A percentile compares a stretch with the other conserved stretches of the same genome.
Evolutionary conservation across 2,329 filamentous ascomycete species (phyloP).

Genomic region (Mollisia scopiformis): DNA sequence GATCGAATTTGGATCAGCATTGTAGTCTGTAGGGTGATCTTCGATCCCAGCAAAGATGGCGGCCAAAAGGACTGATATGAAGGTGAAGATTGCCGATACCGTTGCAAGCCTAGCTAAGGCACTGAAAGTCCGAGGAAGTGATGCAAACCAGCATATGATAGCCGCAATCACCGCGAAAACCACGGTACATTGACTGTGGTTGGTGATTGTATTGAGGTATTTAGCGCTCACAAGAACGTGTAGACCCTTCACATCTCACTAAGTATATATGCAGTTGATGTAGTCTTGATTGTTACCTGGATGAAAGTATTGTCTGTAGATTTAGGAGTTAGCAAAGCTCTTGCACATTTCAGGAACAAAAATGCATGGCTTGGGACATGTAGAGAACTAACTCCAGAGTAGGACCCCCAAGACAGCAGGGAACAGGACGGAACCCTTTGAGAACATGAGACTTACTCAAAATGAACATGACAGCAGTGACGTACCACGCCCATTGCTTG

Average conservation of each 20-base stretch:
- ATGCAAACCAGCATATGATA: constrained; percentile 76
- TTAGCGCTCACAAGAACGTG: constrained; percentile 85
- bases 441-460: too few relatives aligned
- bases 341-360: too few relatives aligned
- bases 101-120: constrained; percentile 80
- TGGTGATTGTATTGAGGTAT: constrained; percentile 87
- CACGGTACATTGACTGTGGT: constrained; percentile 74
- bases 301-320: constrained; percentile 98
- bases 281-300: too few relatives aligned
- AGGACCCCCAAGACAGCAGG: too few relatives aligned
- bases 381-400: too few relatives aligned
- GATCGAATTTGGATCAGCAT: constrained; percentile 46
- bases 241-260: constrained; percentile 55
- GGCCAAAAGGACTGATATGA: constrained; percentile 83
- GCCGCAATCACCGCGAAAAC: constrained; percentile 76
- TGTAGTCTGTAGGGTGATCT: constrained; percentile 70
- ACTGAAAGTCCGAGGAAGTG: constrained; percentile 83
- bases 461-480: constrained; percentile 82
- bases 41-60: constrained; percentile 82
- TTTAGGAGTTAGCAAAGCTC: too few relatives aligned
- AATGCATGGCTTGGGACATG: too few relatives aligned
- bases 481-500: constrained; percentile 71
- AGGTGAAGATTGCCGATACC: constrained; percentile 83
- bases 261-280: not conserved
- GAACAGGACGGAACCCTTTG: too few relatives aligned